These are phyloP conservation scores for Gaertneriomyces semiglobifer DNA, from an alignment of 192 early-diverging fungal genomes.

Conservation along the genomic window DNA sequence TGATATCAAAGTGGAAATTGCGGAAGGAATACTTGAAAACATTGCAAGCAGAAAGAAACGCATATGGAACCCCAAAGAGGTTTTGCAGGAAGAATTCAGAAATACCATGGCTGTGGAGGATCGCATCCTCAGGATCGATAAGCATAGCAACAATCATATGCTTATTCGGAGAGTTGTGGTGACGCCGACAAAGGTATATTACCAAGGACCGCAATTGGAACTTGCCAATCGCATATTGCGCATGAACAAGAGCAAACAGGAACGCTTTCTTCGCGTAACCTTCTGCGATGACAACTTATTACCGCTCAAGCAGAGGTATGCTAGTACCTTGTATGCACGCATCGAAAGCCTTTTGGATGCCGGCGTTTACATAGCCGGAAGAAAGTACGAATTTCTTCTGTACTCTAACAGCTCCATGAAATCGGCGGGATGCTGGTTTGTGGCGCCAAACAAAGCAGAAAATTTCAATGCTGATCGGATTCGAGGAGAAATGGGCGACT, in stretches of 20 bases:
- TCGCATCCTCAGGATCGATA: constrained; percentile 10
- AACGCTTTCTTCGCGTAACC: constrained; percentile 67
- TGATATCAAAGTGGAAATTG: neutral
- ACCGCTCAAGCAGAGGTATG: constrained; percentile 16
- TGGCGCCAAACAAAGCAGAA: neutral
- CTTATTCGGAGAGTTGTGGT: constrained; percentile 35
- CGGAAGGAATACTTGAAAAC: constrained; percentile 23
- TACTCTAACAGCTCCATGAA: constrained; percentile 53
- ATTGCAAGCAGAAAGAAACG: constrained; percentile 17
- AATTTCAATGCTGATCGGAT: constrained; percentile 46
- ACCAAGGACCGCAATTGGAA: constrained; percentile 63
- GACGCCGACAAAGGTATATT: constrained; percentile 64
- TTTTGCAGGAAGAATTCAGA: constrained; percentile 2
- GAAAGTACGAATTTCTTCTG: constrained; percentile 61
- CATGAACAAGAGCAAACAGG: constrained; percentile 42
- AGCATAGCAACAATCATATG: constrained; percentile 23
- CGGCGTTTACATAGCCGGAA: constrained; percentile 55
- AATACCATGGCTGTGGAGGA: constrained; percentile 2
- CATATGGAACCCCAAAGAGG: constrained; percentile 24
- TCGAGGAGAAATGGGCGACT: constrained; percentile 66
- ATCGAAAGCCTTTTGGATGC: constrained; percentile 57
- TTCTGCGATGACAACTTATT: constrained; percentile 63
- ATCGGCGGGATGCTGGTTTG: constrained; percentile 68
- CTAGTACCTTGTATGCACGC: constrained; percentile 25
- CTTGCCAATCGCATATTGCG: constrained; percentile 73